phyloP scores from a whole-genome alignment of 228 moss, liverwort and hornwort genomes.

The Sphagnum fallax region DNA sequence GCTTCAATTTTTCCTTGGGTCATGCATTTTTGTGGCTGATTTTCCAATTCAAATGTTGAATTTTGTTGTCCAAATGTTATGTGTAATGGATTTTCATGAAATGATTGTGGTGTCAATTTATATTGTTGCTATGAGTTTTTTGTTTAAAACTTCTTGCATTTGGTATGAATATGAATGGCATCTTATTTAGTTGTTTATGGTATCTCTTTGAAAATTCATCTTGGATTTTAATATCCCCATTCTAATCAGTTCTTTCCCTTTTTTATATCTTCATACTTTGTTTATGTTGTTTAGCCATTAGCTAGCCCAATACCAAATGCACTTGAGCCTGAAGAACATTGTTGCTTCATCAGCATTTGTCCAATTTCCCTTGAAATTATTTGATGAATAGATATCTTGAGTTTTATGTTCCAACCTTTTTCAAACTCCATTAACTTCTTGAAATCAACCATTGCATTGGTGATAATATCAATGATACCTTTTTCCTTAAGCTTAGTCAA shows the following conservation, averaged over 20 bases:
- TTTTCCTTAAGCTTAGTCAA: slow-evolving; percentile 60
- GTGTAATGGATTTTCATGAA: too few species aligned
- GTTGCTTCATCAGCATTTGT: slow-evolving; percentile 36
- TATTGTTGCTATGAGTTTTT: too few species aligned
- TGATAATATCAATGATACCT: slow-evolving; percentile 40
- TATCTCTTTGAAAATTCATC: background rate
- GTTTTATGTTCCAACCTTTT: slow-evolving; percentile 38
- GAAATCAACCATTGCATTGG: slow-evolving; percentile 42
- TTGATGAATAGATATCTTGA: slow-evolving; percentile 46
- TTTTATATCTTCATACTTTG: slow-evolving; percentile 71
- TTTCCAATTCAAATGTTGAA: too few species aligned
- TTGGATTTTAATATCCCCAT: background rate
- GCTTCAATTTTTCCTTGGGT: too few species aligned
- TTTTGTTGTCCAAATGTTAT: too few species aligned
- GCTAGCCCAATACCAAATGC: slow-evolving; percentile 20
- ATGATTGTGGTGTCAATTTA: too few species aligned
- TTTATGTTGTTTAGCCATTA: slow-evolving; percentile 54
- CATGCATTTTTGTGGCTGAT: too few species aligned
- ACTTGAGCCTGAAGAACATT: slow-evolving; percentile 12
- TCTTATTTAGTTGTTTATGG: too few species aligned
- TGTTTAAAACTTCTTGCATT: too few species aligned
- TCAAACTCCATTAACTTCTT: slow-evolving; percentile 55
- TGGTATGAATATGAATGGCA: too few species aligned
- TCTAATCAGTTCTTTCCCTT: slow-evolving; percentile 42
- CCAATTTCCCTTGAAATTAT: slow-evolving; percentile 68